Conservation (phyloP, 2,329 filamentous ascomycete species). For the Diaporthe australafricana region DNA sequence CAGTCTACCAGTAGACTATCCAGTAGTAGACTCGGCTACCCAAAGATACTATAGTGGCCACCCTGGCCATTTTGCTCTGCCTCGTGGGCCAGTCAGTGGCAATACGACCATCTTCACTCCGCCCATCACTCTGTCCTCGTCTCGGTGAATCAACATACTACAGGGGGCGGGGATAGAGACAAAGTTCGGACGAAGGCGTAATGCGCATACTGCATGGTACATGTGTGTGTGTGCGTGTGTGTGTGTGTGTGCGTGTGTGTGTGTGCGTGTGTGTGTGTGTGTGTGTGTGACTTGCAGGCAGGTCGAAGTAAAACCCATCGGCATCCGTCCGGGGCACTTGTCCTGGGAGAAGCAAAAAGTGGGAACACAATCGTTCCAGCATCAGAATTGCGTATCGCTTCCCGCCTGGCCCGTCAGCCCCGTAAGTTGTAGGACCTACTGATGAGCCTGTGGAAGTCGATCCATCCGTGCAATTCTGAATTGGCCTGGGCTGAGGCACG, state of each 20-base stretch:
- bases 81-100: not conserved
- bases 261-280: not conserved
- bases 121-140: constrained; percentile 2
- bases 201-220: not conserved
- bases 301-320: constrained; percentile 10
- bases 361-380: constrained; percentile 20
- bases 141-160: constrained; percentile 2
- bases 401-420: constrained; percentile 23
- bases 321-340: constrained; percentile 28
- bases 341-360: constrained; percentile 31
- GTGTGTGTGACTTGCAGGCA: constrained; percentile 12
- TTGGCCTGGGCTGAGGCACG: constrained; percentile 22
- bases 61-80: constrained; percentile 9
- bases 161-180: constrained; percentile 23
- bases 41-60: not conserved
- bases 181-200: constrained; percentile 26
- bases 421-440: constrained; percentile 3
- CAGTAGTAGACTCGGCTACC: not conserved
- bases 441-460: constrained; percentile 2
- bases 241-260: not conserved
- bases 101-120: not conserved
- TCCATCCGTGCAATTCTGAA: constrained; percentile 2
- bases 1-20: not conserved
- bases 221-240: not conserved
- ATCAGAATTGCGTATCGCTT: constrained; percentile 20